Evolutionary conservation across 2,329 filamentous ascomycete species (phyloP), one percentile per base, ranked within the genome.

Genomic region (Penicillium digitatum): DNA sequence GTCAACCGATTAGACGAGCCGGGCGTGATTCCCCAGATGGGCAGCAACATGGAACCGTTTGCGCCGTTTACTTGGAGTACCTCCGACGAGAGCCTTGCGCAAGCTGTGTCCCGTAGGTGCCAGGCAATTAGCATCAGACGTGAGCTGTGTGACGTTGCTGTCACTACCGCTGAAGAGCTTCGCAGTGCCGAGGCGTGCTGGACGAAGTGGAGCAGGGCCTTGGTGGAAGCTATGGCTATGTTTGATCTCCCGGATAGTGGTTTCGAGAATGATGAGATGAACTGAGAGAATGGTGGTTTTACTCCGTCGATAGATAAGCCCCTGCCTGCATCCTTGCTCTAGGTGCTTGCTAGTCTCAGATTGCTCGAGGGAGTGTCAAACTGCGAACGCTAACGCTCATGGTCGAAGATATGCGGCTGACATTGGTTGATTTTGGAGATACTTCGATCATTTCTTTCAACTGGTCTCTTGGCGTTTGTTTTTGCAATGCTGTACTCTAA

Each of bases 31-130:
- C 20, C 14, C 5, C 46, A 54, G 12, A 54, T 56, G 43, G 24
- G 16, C 7, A 26, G 22, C 26, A 35, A 34, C 34, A 24, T n/a
- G 16, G 16, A 14, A 8, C 38, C 52, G 11, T 55, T 42, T 22
- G 56, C 53, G 12, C 56, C 56, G 31, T 48, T 24, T 11, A 48
- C 27, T 11, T 57, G 48, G 55, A 44, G 47, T 18, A 55, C 52
- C 5, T 32, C 35, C n/a, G 8, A 52, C 6, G 31, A 37, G 16
- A 24, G 5, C 24, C 47, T 55, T 22, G 55, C 55, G 6, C 31
- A 24, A 3, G 47, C 52, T 11, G 42, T 55, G 3, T 55, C 56
- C 1, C 18, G 20, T 20, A 24, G 38, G 29, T 46, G 50, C 12
- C 26, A 20, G n/a, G 32, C 11, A 16, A 24, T 52, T 37, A 48